Percentiles rank a stretch among this genome's conserved stretches.
phyloP scores from a whole-genome alignment of 2,329 filamentous ascomycete species.

The Blastomyces parvus region DNA sequence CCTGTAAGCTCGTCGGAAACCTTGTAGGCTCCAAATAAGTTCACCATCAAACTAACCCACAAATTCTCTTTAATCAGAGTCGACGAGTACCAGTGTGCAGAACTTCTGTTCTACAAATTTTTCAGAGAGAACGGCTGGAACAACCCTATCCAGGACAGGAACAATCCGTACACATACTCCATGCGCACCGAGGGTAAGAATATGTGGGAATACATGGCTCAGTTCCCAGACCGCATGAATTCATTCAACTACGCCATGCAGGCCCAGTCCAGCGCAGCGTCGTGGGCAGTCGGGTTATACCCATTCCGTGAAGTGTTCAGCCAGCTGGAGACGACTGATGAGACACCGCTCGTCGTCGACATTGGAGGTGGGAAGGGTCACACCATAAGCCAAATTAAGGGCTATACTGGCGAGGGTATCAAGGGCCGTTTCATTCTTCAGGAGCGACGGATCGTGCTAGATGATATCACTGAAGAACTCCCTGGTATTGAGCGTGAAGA shows the following conservation, averaged over 20 bases:
- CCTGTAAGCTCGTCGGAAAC: background rate
- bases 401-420: constrained; percentile 21
- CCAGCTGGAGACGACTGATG: constrained; percentile 16
- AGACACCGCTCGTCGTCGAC: constrained; percentile 17
- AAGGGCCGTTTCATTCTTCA: constrained; percentile 28
- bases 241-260: constrained; percentile 24
- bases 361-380: constrained; percentile 18
- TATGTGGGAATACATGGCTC: constrained; percentile 21
- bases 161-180: constrained; percentile 23
- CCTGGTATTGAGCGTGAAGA: constrained; percentile 15
- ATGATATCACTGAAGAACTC: constrained; percentile 13
- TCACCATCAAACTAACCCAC: background rate
- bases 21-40: background rate
- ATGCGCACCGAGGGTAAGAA: constrained; percentile 17
- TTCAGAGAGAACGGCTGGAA: constrained; percentile 15
- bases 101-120: constrained; percentile 18
- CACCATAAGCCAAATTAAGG: constrained; percentile 17
- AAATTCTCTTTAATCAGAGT: constrained; percentile 12
- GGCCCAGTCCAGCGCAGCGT: constrained; percentile 11
- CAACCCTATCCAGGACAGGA: constrained; percentile 16
- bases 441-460: constrained; percentile 30
- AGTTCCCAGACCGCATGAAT: constrained; percentile 20
- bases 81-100: constrained; percentile 18
- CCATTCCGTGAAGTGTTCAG: constrained; percentile 19
- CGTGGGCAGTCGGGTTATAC: constrained; percentile 14